Conservation (phyloP, 176 grass and related monocot species). For the maize (Zea mays) region DNA sequence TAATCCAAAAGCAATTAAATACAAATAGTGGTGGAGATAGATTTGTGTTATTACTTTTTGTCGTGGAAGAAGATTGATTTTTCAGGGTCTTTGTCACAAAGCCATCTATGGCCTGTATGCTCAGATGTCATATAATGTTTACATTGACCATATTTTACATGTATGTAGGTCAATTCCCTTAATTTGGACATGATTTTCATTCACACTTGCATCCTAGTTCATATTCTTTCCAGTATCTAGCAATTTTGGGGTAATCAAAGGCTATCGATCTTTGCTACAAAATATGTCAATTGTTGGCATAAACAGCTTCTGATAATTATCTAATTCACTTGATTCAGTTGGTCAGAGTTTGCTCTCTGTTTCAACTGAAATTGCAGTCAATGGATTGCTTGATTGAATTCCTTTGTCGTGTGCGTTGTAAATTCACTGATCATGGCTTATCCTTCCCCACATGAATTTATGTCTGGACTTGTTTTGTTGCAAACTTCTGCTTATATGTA, state of each 20-base stretch:
- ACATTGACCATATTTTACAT: conserved; percentile 5
- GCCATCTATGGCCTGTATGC: background rate
- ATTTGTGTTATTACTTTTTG: conserved; percentile 12
- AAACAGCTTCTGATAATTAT: background rate
- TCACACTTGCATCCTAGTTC: background rate
- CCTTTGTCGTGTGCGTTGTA: background rate
- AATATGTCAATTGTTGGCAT: background rate
- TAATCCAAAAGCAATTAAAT: background rate
- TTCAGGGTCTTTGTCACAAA: conserved; percentile 8
- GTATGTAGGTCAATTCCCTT: background rate
- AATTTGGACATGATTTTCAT: conserved; percentile 6
- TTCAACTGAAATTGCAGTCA: conserved; percentile 20
- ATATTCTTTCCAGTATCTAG: conserved; percentile 3
- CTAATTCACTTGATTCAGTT: background rate
- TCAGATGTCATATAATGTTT: background rate
- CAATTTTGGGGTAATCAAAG: conserved; percentile 1
- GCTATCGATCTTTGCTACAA: background rate
- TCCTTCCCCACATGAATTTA: background rate
- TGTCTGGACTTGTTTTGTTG: background rate
- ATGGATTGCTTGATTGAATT: conserved; percentile 17
- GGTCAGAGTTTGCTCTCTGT: background rate
- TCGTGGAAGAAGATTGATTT: background rate
- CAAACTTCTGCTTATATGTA: background rate
- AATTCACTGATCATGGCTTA: background rate
- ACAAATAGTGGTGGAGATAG: conserved; percentile 10